Evolutionary conservation across 768 basidiomycete genomes (phyloP), one percentile per base, ranked within the genome.

Genomic region (Pleurotus eryngii): DNA sequence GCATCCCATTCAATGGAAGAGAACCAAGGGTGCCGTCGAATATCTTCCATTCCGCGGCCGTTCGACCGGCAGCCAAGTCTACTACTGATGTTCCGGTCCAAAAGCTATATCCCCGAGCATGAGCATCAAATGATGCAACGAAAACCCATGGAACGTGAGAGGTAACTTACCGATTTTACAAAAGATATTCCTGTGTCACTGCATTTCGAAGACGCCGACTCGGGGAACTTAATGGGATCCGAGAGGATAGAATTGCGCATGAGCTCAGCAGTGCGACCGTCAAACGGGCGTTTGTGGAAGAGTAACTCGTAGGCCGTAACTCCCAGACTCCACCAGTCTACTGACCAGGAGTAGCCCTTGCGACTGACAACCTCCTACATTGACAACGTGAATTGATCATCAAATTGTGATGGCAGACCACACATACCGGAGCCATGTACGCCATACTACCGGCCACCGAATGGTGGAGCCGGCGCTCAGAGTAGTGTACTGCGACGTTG

Each of bases 381-480:
- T 45, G 42, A 26, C n/a, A 4, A 17, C 22, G 43, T 47, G 14
- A 56, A 40, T 35, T 35, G 30, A 35, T 35, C 30, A 35, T 35
- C 30, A 35, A 35, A 35, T 35, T 35, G 2, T 35, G 30, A 35
- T 35, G 30, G 30, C 3, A 12, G 2, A 35, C 9, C 24, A 22
- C 9, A 26, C 43, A 45, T 30, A 56, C 94, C 0, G 96, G 95
- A 8, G 95, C 95, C 97, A 99, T 99, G 74, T 99, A 99, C 0
- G 97, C 96, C 93, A 99, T 95, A 66, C 92, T 95, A 3, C 97
- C 97, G 5, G 97, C 96, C 14, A 99, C 90, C 59, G 92, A 93
- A 0, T 92, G 94, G 71, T 98, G 88, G 59, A 90, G 66, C 37
- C 95, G 83, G 53, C 88, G 81, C 59, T 92, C 90, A 9, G 95